Evolutionary conservation across 164 flowering plant species (phyloP), one percentile per base, ranked within the genome.

Genomic region (Stephania yunnanensis): DNA sequence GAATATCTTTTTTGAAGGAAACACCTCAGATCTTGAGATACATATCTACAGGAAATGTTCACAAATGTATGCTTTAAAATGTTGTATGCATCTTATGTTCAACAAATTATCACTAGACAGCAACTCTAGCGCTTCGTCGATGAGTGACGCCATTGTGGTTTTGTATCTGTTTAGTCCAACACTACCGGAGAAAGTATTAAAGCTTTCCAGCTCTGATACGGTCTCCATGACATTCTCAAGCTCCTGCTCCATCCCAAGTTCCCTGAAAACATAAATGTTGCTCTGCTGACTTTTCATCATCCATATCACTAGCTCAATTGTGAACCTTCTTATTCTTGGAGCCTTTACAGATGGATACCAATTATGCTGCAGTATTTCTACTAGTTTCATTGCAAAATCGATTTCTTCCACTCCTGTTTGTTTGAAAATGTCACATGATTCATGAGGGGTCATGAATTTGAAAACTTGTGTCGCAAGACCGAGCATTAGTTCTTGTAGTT

Each of bases 131-230:
- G 97, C 97, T 7, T 83, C 82, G 70, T 89, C 92, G 25, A 90
- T 92, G 73, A 95, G 85, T 46, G 91, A 84, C 55, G 87, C 88
- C 46, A 95, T 86, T 1, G 95, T 75, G 46, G 83, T 83, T 70
- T 82, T 83, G 77, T 90, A 92, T 20, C 96, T 80, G 80, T 84
- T 87, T 30, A 91, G 46, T 8, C 98, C 99, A 53, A 91, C 87
- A 4, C 91, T 86, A 48, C 99, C 99, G 0, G 97, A 90, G 87
- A 95, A 95, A 22, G 87, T 85, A 50, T 89, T 88, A 87, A 92
- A 93, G 84, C 88, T 93, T 78, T 95, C 99, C 1, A 93, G 80
- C 80, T 95, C 99, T 48, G 93, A 83, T 48, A 94, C 88, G 22
- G 97, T 91, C 77, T 92, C 99, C 50, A 81, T 74, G 5, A 95